Evolutionary conservation across 2,329 filamentous ascomycete species (phyloP).

Genomic region (Calonectria leucothoes): DNA sequence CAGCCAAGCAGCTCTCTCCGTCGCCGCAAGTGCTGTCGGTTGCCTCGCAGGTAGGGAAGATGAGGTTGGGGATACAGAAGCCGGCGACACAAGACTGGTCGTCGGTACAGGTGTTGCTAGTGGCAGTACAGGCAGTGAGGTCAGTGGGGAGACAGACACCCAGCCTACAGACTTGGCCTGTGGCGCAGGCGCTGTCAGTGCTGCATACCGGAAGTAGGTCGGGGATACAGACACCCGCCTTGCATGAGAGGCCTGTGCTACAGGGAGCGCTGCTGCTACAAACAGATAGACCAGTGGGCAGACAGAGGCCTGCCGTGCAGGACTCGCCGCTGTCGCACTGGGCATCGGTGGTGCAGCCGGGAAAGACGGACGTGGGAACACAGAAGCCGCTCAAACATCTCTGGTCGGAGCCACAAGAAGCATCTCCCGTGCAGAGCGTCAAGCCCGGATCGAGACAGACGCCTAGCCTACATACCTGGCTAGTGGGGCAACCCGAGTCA

Average conservation of each 20-base stretch:
- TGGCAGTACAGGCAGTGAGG: background rate
- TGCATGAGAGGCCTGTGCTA: background rate
- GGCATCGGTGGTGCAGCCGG: background rate
- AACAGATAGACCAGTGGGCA: background rate
- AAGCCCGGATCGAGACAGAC: background rate
- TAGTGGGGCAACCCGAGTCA: background rate
- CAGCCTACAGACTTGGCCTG: background rate
- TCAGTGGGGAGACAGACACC: slow-evolving; percentile 1
- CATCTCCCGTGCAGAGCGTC: background rate
- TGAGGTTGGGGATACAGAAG: slow-evolving; percentile 4
- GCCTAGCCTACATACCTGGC: background rate
- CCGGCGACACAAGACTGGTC: slow-evolving; percentile 6
- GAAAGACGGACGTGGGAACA: background rate
- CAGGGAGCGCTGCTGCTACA: background rate
- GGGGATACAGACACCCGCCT: background rate
- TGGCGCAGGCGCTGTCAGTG: background rate
- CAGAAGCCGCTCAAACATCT: slow-evolving; percentile 2
- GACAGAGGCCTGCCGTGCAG: background rate
- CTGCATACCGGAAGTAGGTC: background rate
- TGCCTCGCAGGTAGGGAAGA: background rate
- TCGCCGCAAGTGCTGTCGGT: background rate
- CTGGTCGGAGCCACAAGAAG: background rate
- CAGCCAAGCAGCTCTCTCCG: background rate
- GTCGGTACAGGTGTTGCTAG: background rate
- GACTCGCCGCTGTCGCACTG: background rate